Evolutionary conservation across 176 grass and related monocot genomes (phyloP).

Genomic region (Hordeum vulgare): MorexV3_pseudomolecules_assembly NC_058523.1:481473483-481473982

Average conservation of each 20-base stretch:
- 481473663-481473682: slow-evolving; percentile 97
- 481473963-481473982: slow-evolving; percentile 84
- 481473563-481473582: slow-evolving; percentile 82
- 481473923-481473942: slow-evolving; percentile 93
- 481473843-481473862: slow-evolving; percentile 83
- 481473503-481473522: slow-evolving; percentile 97
- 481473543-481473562: slow-evolving; percentile 88
- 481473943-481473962: slow-evolving; percentile 98
- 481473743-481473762: slow-evolving; percentile 6
- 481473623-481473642: slow-evolving; percentile 97
- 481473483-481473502: slow-evolving; percentile 98
- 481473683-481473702: slow-evolving; percentile 91
- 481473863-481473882: slow-evolving; percentile 77
- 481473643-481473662: slow-evolving; percentile 77
- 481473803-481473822: slow-evolving; percentile 50
- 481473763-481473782: neutral
- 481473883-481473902: slow-evolving; percentile 93
- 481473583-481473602: slow-evolving; percentile 89
- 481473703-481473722: slow-evolving; percentile 74
- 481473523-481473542: slow-evolving; percentile 76
- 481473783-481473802: neutral
- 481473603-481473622: slow-evolving; percentile 90
- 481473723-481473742: slow-evolving; percentile 97
- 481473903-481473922: slow-evolving; percentile 96
- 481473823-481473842: slow-evolving; percentile 99